Evolutionary conservation across 768 basidiomycete genomes (phyloP), one percentile per base, ranked within the genome.

Genomic region (Mycena capillaripes): DNA sequence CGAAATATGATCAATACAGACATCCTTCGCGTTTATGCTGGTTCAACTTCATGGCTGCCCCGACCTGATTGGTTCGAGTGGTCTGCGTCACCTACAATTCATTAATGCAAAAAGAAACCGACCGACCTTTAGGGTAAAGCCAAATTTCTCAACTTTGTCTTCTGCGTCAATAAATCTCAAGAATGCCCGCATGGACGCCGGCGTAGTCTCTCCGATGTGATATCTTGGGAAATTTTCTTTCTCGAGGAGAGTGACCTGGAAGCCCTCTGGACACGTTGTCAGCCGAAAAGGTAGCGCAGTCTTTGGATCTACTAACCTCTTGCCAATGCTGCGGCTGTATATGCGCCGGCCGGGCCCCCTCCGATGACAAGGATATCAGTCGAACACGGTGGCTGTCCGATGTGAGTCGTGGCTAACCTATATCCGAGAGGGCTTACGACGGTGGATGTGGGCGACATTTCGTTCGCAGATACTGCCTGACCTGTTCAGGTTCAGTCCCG

Each of bases 21-120:
- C 90, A 85, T 52, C 82, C 84, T 77, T 84, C 85, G 42, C 78
- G 79, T 67, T 82, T 83, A 69, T 74, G 70, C 34, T 82, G 82
- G 59, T 82, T 82, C 63, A 86, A 79, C 64, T 86, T 36, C 7
- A 36, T 7, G 12, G 36, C 84, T 23, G 83, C 83, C 14, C 84
- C 85, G 34, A 36, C 36, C 78, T n/a, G n/a, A n/a, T n/a, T n/a
- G n/a, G n/a, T n/a, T 82, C 84, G 85, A 57, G 42, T 29, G 8
- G n/a, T n/a, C n/a, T n/a, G 40, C 57, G 6, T 58, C 19, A 71
- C 61, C n/a, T n/a, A n/a, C n/a, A n/a, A n/a, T n/a, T 23, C 25
- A 50, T 61, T n/a, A 29, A 5, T 40, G 25, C 2, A 40, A 29
- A 55, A 65, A 16, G 30, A 23, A 12, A 12, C 12, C 36, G 44